These are phyloP conservation scores for Skeletonema grethae DNA, from an alignment of 108 stramenopile species.

Conservation along the genomic window DNA sequence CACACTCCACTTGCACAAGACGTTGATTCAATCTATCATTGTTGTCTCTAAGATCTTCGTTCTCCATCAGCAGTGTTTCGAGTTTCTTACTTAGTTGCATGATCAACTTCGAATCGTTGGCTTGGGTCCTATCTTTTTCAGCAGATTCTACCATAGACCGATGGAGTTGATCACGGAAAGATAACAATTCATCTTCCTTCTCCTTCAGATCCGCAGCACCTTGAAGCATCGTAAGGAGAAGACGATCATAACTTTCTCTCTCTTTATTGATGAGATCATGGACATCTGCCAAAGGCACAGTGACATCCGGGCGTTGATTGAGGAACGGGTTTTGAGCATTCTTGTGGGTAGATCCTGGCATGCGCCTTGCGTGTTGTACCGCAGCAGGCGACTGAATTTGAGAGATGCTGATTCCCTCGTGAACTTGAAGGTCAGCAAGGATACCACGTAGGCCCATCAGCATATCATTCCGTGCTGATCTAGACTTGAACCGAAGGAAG, in stretches of 20 bases:
- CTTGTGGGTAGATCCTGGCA: conserved; percentile 49
- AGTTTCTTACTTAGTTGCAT: conserved; percentile 94
- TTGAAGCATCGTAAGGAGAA: conserved; percentile 84
- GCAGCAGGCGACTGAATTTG: conserved; percentile 57
- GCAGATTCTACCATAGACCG: conserved; percentile 64
- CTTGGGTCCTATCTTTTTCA: conserved; percentile 86
- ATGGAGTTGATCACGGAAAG: conserved; percentile 70
- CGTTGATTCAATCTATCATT: conserved; percentile 87
- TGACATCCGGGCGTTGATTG: conserved; percentile 56
- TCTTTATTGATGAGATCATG: conserved; percentile 84
- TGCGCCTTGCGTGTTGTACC: conserved; percentile 42
- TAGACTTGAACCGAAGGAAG: conserved; percentile 83
- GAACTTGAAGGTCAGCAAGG: conserved; percentile 86
- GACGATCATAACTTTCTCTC: conserved; percentile 85
- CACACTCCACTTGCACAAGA: conserved; percentile 83
- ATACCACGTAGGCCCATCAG: conserved; percentile 76
- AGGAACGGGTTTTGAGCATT: conserved; percentile 46
- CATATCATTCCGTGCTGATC: conserved; percentile 79
- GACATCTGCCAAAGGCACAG: conserved; percentile 84
- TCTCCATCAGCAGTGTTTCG: conserved; percentile 91
- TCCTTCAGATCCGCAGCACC: conserved; percentile 84
- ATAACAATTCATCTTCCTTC: conserved; percentile 84
- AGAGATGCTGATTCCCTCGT: conserved; percentile 87
- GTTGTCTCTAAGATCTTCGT: conserved; percentile 88
- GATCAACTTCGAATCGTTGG: conserved; percentile 91